Evolutionary conservation across 163 green algal genomes (phyloP), one percentile per base, ranked within the genome.

Genomic region (Volvox carteri): DNA sequence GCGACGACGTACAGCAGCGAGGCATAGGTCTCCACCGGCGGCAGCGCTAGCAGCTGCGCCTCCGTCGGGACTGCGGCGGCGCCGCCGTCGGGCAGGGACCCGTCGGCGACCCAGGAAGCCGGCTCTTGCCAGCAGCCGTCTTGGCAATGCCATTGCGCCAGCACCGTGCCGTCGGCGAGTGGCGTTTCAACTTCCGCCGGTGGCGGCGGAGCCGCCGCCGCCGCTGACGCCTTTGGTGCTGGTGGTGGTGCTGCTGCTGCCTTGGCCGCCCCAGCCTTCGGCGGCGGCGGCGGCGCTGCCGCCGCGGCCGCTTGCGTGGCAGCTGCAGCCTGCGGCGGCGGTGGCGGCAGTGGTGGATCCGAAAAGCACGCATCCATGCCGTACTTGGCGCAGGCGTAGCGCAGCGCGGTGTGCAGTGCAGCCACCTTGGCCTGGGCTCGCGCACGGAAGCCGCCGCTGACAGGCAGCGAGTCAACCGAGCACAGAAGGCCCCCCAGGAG

Each of bases 91-190:
- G 48, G 84, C 35, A 90, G 67, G 16, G 35, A 35, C 65, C 87
- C 80, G 25, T 86, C 79, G n/a, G 74, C 52, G 28, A 19, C 6
- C 92, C 92, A 94, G 18, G 90, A 93, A 5, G 54, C 50, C 28
- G 78, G 67, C 62, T 90, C 86, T 84, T 93, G 92, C 91, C 89
- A 92, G 86, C 89, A 94, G 37, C 90, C 91, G 68, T 94, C 90
- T 48, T 95, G 91, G 9, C 62, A 76, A 74, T 91, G 81, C 90
- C 93, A 95, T 80, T 94, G 89, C 62, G 90, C 83, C 28, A 90
- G 39, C 23, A 94, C 90, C 4, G 54, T 87, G 33, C 93, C 93
- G 60, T 91, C 54, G 9, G 77, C 41, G 4, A 73, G 58, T 33
- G 39, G 79, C 7, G 70, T 41, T 21, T 35, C 62, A 1, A 73